Evolutionary conservation across 257 asterid species (phyloP), one percentile per base, ranked within the genome.

Genomic region (Penstemon barbatus): DNA sequence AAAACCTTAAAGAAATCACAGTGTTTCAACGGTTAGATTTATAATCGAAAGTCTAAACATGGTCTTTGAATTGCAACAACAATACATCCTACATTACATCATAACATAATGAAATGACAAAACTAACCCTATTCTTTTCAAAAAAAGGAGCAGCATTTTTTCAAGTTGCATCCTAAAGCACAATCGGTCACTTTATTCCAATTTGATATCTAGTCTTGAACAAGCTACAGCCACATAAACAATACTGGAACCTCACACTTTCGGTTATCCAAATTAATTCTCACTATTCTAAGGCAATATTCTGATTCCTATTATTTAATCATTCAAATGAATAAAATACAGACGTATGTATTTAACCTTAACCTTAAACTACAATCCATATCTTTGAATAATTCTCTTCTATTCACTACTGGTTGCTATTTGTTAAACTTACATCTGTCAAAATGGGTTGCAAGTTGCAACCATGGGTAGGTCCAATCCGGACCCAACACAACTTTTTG

Each of bases 141-240:
- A 60, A 57, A 40, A 63, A 50, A 59, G 65, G 55, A 63, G 55
- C 50, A 48, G 48, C 25, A 57, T 69, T n/a, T 71, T 11, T 65
- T 54, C 86, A 76, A 71, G 77, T 82, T 74, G 84, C 75, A 63
- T 45, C 66, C 38, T 49, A 67, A 68, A 75, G 73, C 77, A 69
- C 71, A 25, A 71, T 38, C 43, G 61, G 61, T 46, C 70, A 70
- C 54, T 70, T 70, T 61, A 61, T 71, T 56, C 78, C 62, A 71
- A 64, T 57, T 71, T 76, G 33, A 44, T 63, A 68, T 68, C 65
- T 67, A 42, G 19, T 45, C 61, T 56, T 57, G 56, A 40, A 68
- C 77, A 63, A 73, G 56, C 62, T 51, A 62, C 65, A 73, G 53
- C 82, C 78, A 54, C 82, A 40, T 49, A 55, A 57, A 59, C 42